Evolutionary conservation across 768 basidiomycete genomes (phyloP), one percentile per base, ranked within the genome.

Genomic region (Mycena belliarum): DNA sequence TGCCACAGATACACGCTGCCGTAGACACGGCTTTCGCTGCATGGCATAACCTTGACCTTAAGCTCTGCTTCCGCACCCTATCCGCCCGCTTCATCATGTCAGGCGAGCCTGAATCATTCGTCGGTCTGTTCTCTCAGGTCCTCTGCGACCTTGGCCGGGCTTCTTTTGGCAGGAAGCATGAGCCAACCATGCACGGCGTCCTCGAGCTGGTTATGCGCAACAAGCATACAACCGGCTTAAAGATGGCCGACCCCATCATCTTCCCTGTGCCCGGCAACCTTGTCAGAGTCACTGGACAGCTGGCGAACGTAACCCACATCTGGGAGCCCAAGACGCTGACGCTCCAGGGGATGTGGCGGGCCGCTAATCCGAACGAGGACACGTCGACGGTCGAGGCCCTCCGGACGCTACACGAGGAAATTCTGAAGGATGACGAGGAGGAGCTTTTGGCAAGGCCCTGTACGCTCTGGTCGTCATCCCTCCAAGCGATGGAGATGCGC

Each of bases 171-270:
- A 28, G 24, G 18, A 33, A 49, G 16, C 52, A 20, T 18, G 57
- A 59, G 24, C 40, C 51, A 20, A 38, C 25, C n/a, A 26, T 59
- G n/a, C 57, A 23, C 12, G 57, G 57, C 2, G 28, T 59, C 47
- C 29, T 59, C n/a, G 57, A 59, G 46, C 51, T 59, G 15, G 38
- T 49, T 29, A 59, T 59, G 47, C 46, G 32, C 38, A 53, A 59
- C 35, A 7, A 21, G 15, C 28, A 9, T 41, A 32, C 25, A n/a
- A 26, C 25, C 6, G 21, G n/a, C 38, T 9, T 20, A 16, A 3
- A 4, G 37, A 6, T 12, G 18, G 20, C 20, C 4, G 18, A 5
- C 18, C 37, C 37, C 18, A 38, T 38, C 18, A 18, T 38, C 16
- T 38, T 38, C 3, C 37, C 18, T 8, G 18, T 15, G 35, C 18